A percentile compares a stretch with the other conserved stretches of the same genome.
These are phyloP conservation scores for Phyllostachys edulis DNA, from an alignment of 176 grass and related monocot genomes.

Conservation along the genomic window DNA sequence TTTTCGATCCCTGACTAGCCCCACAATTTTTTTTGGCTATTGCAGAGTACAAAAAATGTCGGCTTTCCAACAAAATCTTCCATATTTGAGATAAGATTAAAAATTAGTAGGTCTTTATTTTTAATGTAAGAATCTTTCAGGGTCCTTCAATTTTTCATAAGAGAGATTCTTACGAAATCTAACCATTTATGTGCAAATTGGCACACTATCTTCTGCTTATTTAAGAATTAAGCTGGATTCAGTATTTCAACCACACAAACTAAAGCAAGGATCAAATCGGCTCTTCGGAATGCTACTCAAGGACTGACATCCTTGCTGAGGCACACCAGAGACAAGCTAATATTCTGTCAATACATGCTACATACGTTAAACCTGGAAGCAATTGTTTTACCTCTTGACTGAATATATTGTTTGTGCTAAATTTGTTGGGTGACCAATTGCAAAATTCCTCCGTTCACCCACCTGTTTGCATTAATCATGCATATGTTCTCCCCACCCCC, in stretches of 20 bases:
- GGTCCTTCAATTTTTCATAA: not conserved
- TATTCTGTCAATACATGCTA: slow-evolving; percentile 1
- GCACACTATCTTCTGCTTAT: slow-evolving; percentile 20
- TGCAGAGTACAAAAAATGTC: not conserved
- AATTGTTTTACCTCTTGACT: not conserved
- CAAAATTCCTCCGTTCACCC: slow-evolving; percentile 10
- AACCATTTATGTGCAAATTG: slow-evolving; percentile 10
- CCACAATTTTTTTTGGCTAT: not conserved
- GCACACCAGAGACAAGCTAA: not conserved
- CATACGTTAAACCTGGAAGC: not conserved
- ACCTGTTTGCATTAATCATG: slow-evolving; percentile 23
- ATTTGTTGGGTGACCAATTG: not conserved
- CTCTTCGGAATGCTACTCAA: not conserved
- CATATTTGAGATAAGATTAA: slow-evolving; percentile 1
- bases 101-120: slow-evolving; percentile 4
- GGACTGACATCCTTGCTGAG: slow-evolving; percentile 5
- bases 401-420: not conserved
- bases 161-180: not conserved
- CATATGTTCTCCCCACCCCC: not conserved
- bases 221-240: slow-evolving; percentile 22
- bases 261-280: not conserved
- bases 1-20: no score
- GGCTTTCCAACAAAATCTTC: not conserved
- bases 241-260: slow-evolving; percentile 2
- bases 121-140: not conserved